A percentile compares a stretch with the other conserved stretches of the same genome.
These are phyloP conservation scores for Trichoderma orchidacearum DNA, from an alignment of 495 filamentous ascomycete genomes.

Conservation along the genomic window DNA sequence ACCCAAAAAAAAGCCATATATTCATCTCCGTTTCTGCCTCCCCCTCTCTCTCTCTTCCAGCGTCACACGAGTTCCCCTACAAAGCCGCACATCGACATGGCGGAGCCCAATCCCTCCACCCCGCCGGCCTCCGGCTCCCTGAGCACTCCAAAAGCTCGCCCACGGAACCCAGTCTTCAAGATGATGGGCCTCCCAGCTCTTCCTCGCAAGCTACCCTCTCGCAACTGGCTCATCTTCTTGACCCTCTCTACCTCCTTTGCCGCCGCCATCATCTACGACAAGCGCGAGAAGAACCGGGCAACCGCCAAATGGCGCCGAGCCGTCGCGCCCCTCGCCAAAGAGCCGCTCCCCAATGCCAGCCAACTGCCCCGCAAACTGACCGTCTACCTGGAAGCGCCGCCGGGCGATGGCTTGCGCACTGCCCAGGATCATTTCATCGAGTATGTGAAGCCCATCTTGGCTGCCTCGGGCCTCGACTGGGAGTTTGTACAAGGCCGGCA, in stretches of 20 bases:
- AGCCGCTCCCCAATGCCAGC: constrained; percentile 50
- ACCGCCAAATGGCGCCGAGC: constrained; percentile 78
- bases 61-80: background rate
- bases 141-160: constrained; percentile 26
- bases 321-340: constrained; percentile 74
- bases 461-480: constrained; percentile 84
- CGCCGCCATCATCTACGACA: constrained; percentile 74
- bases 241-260: constrained; percentile 64
- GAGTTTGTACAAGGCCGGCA: constrained; percentile 83
- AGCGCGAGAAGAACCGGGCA: constrained; percentile 66
- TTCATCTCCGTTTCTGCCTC: background rate
- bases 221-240: constrained; percentile 96
- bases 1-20: background rate
- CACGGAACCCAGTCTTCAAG: constrained; percentile 52
- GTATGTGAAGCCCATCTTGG: constrained; percentile 87
- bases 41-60: background rate
- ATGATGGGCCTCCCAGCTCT: constrained; percentile 76
- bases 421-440: constrained; percentile 90
- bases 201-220: constrained; percentile 75
- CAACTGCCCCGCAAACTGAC: constrained; percentile 75
- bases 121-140: background rate
- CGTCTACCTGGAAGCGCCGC: constrained; percentile 73
- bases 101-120: background rate
- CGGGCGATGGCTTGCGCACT: constrained; percentile 64
- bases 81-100: background rate